Conservation (phyloP, 2,329 filamentous ascomycete genomes). For the Teratosphaeriaceae sp. region DNA sequence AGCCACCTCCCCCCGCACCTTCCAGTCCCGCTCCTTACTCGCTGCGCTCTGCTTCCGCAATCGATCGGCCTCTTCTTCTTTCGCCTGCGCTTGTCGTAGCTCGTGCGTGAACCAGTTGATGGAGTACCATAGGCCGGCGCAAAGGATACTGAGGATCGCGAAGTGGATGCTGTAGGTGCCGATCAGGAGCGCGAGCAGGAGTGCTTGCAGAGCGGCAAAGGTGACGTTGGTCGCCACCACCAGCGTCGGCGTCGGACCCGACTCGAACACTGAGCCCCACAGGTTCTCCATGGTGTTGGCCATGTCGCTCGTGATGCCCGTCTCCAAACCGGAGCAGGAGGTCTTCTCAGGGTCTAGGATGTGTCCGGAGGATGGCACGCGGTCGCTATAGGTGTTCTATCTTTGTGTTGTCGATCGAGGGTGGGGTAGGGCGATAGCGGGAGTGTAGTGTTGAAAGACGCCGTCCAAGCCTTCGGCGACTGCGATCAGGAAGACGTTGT, state of each 20-base stretch:
- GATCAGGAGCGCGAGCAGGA: constrained; percentile 68
- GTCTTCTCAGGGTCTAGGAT: too few species aligned
- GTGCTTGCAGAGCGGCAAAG: constrained; percentile 76
- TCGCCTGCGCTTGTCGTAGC: constrained; percentile 41
- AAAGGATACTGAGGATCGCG: constrained; percentile 69
- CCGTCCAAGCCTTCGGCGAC: too few species aligned
- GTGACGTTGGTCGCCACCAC: constrained; percentile 83
- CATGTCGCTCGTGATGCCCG: constrained; percentile 23
- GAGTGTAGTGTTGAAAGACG: too few species aligned
- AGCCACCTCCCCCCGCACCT: constrained; percentile 30
- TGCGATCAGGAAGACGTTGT: too few species aligned
- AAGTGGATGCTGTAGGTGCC: constrained; percentile 88
- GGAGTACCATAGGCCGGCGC: constrained; percentile 77
- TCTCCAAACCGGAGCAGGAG: too few species aligned
- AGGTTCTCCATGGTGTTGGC: constrained; percentile 62
- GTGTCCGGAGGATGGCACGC: too few species aligned
- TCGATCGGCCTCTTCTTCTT: constrained; percentile 45
- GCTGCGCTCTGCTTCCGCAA: constrained; percentile 42
- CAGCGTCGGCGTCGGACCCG: constrained; percentile 81
- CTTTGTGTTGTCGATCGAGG: too few species aligned
- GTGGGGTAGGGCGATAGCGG: too few species aligned
- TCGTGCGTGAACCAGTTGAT: constrained; percentile 95
- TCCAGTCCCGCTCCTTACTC: constrained; percentile 36
- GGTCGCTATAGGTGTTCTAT: too few species aligned
- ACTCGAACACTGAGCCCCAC: constrained; percentile 89